Conservation (phyloP, 2,329 filamentous ascomycete species). For the Fusarium nisikadoi region DNA sequence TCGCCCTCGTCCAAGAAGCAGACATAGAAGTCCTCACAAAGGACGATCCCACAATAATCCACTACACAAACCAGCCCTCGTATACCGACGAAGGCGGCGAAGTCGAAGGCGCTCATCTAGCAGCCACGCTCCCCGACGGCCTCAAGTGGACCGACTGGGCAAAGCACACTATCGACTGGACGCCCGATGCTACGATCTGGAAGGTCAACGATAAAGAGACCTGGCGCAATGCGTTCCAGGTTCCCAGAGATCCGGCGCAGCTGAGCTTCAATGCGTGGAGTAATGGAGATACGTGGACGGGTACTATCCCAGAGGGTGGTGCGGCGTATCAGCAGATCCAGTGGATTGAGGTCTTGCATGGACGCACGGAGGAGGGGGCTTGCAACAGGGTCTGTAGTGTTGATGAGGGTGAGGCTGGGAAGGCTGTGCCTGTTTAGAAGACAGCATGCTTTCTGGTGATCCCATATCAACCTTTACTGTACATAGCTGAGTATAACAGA, state of each 20-base stretch:
- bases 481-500: neutral
- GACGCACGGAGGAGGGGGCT: constrained; percentile 44
- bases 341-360: constrained; percentile 69
- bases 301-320: constrained; percentile 61
- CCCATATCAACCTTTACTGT: neutral
- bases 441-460: neutral
- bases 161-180: constrained; percentile 69
- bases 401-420: constrained; percentile 50
- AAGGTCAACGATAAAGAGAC: constrained; percentile 61
- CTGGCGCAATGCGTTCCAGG: constrained; percentile 63
- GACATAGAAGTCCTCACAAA: constrained; percentile 63
- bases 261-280: constrained; percentile 69
- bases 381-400: constrained; percentile 40
- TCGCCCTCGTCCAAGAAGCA: constrained; percentile 57
- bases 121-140: constrained; percentile 55
- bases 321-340: constrained; percentile 66
- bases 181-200: constrained; percentile 63
- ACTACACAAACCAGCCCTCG: constrained; percentile 70
- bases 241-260: constrained; percentile 61
- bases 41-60: constrained; percentile 54
- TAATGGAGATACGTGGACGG: constrained; percentile 67
- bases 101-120: constrained; percentile 56
- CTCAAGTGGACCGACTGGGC: constrained; percentile 64
- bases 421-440: constrained; percentile 47
- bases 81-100: constrained; percentile 56